Evolutionary conservation across 176 grass and related monocot genomes (phyloP), one percentile per base, ranked within the genome.

Genomic region (Oryza australiensis): DNA sequence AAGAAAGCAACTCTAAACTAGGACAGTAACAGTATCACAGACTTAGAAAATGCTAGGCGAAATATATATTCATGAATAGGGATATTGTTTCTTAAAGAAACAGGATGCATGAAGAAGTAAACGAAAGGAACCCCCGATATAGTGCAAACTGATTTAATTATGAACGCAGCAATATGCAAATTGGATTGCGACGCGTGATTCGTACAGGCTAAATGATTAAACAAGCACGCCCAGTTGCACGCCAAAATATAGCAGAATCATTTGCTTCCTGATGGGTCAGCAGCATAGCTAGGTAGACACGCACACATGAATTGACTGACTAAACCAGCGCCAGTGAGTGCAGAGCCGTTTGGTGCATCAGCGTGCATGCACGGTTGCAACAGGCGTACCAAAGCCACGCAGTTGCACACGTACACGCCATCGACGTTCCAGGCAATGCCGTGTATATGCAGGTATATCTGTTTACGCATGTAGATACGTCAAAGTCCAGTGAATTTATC

Each of bases 1-100:
- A 42, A 23, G 82, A 85, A 81, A 89, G 82, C 82, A 70, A 74
- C 86, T 66, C 45, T 26, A 24, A 66, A 46, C 11, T 24, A 60
- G 55, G 26, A 68, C 3, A 70, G 62, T 14, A n/a, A 42, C 62
- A 4, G 0, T 11, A 42, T 26, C 55, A 45, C 49, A n/a, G n/a
- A 24, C 4, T 60, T 24, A 24, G 24, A 59, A 60, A 24, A 43
- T 12, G 8, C 26, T 18, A n/a, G 15, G 49, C 18, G 4, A 64
- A 83, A 46, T 27, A 29, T 35, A 34, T 27, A 18, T 59, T 59
- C 7, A 15, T 24, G n/a, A 23, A 22, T 15, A 49, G 26, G 2
- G 74, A 40, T n/a, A 38, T 32, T 13, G 38, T 40, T 64, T 5
- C 15, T 55, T 7, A 7, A 16, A 69, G 35, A 76, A 84, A 30